phyloP scores from a whole-genome alignment of 345 rosid genomes.

The Viola odorata region DNA sequence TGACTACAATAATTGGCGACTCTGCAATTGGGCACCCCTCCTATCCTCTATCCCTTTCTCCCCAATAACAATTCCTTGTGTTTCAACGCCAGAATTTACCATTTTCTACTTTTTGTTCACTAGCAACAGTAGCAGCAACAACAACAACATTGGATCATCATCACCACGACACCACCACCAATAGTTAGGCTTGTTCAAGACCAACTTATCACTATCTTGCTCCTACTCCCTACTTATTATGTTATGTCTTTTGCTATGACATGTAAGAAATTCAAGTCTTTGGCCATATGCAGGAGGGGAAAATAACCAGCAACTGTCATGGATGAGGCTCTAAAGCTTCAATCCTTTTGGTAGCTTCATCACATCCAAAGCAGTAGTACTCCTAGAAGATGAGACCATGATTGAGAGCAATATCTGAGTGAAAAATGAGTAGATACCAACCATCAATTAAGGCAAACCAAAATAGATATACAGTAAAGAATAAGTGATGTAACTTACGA shows the following conservation, averaged over 20 bases:
- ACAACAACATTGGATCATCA: slow-evolving; percentile 6
- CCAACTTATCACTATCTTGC: slow-evolving; percentile 72
- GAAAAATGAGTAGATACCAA: too few relatives aligned
- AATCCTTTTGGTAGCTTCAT: too few relatives aligned
- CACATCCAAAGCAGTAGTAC: too few relatives aligned
- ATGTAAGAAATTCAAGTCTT: slow-evolving; percentile 53
- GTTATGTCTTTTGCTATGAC: slow-evolving; percentile 63
- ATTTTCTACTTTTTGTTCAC: not conserved
- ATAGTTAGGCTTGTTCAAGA: slow-evolving; percentile 45
- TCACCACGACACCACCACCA: slow-evolving; percentile 18
- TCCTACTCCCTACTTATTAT: slow-evolving; percentile 70
- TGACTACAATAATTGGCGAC: too few relatives aligned
- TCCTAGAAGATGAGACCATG: too few relatives aligned
- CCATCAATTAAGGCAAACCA: too few relatives aligned
- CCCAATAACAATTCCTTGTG: not conserved
- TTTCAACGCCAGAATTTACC: not conserved
- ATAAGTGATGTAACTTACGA: too few relatives aligned
- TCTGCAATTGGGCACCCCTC: slow-evolving; percentile 1
- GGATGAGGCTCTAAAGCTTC: slow-evolving; percentile 51
- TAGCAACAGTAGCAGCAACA: slow-evolving; percentile 11
- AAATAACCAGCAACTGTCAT: slow-evolving; percentile 34
- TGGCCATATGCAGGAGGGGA: slow-evolving; percentile 57
- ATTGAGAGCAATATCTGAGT: too few relatives aligned
- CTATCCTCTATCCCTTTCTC: slow-evolving; percentile 1
- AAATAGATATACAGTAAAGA: too few relatives aligned